Evolutionary conservation across 164 flowering plant genomes (phyloP).

Genomic region (Vitis cinerea): DNA sequence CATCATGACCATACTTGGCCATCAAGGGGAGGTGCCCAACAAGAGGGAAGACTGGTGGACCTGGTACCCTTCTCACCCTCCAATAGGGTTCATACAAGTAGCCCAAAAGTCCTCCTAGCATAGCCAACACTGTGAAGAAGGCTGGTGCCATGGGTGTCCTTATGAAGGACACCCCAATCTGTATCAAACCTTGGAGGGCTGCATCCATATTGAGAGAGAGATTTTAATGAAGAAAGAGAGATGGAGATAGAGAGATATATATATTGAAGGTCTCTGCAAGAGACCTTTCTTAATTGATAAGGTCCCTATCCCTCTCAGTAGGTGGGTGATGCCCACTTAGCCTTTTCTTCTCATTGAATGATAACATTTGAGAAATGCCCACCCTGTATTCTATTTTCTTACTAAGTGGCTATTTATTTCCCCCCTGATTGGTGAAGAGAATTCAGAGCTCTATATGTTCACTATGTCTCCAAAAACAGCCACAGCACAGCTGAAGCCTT

Average conservation of each 20-base stretch:
- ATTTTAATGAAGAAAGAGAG: not conserved
- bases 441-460: too few relatives aligned
- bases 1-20: conserved; percentile 87
- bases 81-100: conserved; percentile 81
- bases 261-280: not conserved
- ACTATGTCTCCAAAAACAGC: too few relatives aligned
- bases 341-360: too few relatives aligned
- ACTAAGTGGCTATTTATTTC: too few relatives aligned
- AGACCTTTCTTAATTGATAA: not conserved
- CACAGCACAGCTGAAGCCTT: too few relatives aligned
- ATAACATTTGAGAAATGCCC: too few relatives aligned
- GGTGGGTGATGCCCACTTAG: too few relatives aligned
- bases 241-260: conserved; percentile 4
- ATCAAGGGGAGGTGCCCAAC: conserved; percentile 88
- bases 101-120: conserved; percentile 33
- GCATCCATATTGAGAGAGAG: conserved; percentile 11
- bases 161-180: conserved; percentile 6
- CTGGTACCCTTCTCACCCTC: conserved; percentile 85
- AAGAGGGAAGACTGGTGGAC: conserved; percentile 73
- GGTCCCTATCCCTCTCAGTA: too few relatives aligned
- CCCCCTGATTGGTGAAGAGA: too few relatives aligned
- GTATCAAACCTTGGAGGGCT: conserved; percentile 3
- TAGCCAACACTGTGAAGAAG: conserved; percentile 33
- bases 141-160: conserved; percentile 15
- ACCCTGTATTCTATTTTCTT: too few relatives aligned